Conservation (phyloP, 2,329 filamentous ascomycete species). For the Stromatinia cepivora region DNA sequence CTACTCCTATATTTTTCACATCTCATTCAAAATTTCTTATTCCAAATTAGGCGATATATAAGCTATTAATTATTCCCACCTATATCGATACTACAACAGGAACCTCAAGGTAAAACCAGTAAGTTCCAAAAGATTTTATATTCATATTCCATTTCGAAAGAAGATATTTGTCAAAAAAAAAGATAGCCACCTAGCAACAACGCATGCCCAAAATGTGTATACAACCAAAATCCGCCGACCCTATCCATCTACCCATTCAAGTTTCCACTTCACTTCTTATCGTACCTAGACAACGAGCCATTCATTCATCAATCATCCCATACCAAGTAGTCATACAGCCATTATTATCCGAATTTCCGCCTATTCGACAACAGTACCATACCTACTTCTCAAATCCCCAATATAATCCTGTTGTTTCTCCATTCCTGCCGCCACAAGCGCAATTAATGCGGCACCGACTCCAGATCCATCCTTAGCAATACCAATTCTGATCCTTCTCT, state of each 20-base stretch:
- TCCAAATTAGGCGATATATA: no score
- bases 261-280: neutral
- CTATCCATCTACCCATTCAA: neutral
- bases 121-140: neutral
- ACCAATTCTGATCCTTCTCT: conserved; percentile 86
- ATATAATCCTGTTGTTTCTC: conserved; percentile 33
- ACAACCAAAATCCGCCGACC: neutral
- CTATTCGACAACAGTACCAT: neutral
- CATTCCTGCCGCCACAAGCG: conserved; percentile 74
- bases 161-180: neutral
- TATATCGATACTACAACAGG: no score
- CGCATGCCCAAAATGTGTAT: conserved; percentile 4
- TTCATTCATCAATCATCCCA: conserved; percentile 12
- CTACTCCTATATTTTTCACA: no score
- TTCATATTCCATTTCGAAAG: neutral
- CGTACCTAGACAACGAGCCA: neutral
- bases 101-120: neutral
- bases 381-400: conserved; percentile 18
- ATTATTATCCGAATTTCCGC: neutral
- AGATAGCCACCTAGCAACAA: neutral
- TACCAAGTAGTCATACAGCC: conserved; percentile 8
- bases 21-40: no score
- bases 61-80: no score
- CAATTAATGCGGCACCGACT: conserved; percentile 93
- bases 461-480: conserved; percentile 96